Evolutionary conservation across 176 grass and related monocot genomes (phyloP), one percentile per base, ranked within the genome.

Genomic region (Oryza nivara): DNA sequence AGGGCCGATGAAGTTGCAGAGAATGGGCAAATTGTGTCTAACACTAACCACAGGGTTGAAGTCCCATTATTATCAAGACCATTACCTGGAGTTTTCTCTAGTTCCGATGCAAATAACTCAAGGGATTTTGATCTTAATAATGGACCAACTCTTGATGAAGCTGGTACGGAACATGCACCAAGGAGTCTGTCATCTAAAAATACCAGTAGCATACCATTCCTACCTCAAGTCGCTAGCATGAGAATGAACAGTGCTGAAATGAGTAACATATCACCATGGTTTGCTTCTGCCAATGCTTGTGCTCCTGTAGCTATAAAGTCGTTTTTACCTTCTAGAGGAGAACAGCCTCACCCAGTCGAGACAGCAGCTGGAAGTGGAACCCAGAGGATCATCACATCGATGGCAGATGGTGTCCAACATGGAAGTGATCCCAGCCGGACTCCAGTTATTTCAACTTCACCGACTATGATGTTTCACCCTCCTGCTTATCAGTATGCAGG

Each of bases 41-140:
- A 82, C 48, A 73, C 72, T 90, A 67, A 58, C 10, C 70, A 79
- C 68, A 90, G 88, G 65, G 43, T 82, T 45, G 92, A 87, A 36
- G 74, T 85, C 32, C 82, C 92, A 75, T 51, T 91, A 46, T 83
- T 96, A 30, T 41, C 80, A 87, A 90, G 86, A 85, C 66, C 54
- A 9, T 75, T 83, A 58, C 74, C 47, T 86, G 74, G 84, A 34
- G 40, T 68, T 83, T 87, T 94, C 47, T 83, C 89, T 66, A 89
- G 64, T 80, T 36, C 77, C 73, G 87, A 77, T 68, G 65, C 28
- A 49, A 87, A 92, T 66, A 61, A 82, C 63, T 93, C 69, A 2
- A 90, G 85, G 61, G 85, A 88, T 74, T 93, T 95, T 22, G 90
- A 95, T 95, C 80, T 95, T 26, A 95, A 95, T 78, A 90, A 90